Conservation (phyloP, 192 early-diverging fungal genomes). For the Backusella macrospora region DNA sequence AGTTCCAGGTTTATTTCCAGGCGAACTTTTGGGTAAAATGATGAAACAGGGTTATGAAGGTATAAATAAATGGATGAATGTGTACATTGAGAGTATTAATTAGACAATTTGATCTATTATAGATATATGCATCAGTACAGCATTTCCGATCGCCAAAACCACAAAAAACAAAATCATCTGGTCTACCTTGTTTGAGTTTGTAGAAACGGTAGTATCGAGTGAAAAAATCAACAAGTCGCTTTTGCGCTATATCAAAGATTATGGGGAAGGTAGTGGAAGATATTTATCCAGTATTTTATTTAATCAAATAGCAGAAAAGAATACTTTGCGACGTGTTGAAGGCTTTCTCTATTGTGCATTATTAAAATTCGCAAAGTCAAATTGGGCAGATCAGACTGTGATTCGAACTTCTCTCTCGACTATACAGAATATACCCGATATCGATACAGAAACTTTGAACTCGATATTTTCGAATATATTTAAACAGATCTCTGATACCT, state of each 20-base stretch:
- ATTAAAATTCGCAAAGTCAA: background rate
- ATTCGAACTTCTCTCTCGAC: background rate
- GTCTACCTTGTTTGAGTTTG: background rate
- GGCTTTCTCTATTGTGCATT: background rate
- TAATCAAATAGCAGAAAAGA: background rate
- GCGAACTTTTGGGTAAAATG: conserved; percentile 18
- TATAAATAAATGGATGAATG: background rate
- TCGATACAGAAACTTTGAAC: background rate
- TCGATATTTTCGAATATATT: background rate
- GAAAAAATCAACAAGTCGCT: conserved; percentile 4
- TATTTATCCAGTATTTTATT: background rate
- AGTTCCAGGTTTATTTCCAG: background rate
- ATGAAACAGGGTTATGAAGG: conserved; percentile 23
- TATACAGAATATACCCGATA: background rate
- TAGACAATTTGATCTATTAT: background rate
- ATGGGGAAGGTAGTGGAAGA: background rate
- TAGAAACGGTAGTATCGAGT: background rate
- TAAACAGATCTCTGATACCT: background rate
- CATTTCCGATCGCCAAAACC: background rate
- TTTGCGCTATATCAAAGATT: background rate
- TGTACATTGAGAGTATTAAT: too few species aligned
- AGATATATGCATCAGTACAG: conserved; percentile 2
- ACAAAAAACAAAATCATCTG: conserved; percentile 2
- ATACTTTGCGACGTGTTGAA: background rate
- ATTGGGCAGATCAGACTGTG: background rate